A percentile compares a stretch with the other conserved stretches of the same genome.
phyloP scores from a whole-genome alignment of 495 filamentous ascomycete species.

The Rostrohypoxylon terebratum region DNA sequence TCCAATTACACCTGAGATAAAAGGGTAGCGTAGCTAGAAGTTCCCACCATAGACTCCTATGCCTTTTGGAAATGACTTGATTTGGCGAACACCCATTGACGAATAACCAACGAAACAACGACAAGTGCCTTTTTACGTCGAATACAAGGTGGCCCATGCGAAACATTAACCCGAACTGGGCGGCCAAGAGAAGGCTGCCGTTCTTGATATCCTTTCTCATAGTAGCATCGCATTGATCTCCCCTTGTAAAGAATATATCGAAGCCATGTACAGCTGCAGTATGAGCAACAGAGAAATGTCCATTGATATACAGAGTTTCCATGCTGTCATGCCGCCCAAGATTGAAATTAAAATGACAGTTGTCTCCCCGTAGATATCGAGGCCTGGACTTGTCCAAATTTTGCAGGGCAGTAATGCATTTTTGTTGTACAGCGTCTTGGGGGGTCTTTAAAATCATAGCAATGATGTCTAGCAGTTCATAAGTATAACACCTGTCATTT shows the following conservation, averaged over 20 bases:
- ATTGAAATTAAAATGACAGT: too few relatives aligned
- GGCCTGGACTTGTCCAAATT: neutral
- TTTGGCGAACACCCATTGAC: constrained; percentile 2
- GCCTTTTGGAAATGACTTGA: neutral
- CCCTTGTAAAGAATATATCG: neutral
- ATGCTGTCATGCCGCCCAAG: too few relatives aligned
- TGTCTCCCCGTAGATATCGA: neutral
- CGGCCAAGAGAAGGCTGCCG: neutral
- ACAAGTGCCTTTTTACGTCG: neutral
- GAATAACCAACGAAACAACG: neutral
- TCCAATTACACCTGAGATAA: neutral
- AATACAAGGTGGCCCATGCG: neutral
- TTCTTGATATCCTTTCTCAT: neutral
- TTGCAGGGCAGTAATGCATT: neutral
- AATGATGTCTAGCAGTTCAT: neutral
- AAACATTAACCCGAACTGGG: neutral
- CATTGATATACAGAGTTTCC: too few relatives aligned
- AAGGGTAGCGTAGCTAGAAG: neutral
- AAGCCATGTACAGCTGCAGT: neutral
- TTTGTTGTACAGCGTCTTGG: neutral
- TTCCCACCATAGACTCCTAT: neutral
- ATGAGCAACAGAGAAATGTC: neutral
- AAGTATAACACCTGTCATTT: neutral
- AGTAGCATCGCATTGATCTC: neutral
- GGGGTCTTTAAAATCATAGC: neutral